Percentiles rank a stretch among this genome's conserved stretches.
phyloP scores from a whole-genome alignment of 192 early-diverging fungal species.

The Gryganskiella cystojenkinii region DNA sequence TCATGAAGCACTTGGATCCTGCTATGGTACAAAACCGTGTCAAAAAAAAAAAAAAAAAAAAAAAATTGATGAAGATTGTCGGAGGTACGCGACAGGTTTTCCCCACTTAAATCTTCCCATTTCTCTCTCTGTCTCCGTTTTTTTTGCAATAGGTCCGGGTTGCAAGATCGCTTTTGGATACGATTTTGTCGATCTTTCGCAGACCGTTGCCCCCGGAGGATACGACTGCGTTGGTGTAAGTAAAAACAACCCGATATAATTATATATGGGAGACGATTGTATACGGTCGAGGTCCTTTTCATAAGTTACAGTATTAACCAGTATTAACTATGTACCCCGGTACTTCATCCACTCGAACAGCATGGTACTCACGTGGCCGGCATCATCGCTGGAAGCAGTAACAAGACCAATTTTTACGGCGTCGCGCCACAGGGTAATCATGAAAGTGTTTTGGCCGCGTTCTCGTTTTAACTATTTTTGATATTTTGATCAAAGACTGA shows the following conservation, averaged over 20 bases:
- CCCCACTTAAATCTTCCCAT: no score
- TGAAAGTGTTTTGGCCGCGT: background rate
- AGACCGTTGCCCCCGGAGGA: conserved; percentile 5
- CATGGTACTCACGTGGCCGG: conserved; percentile 76
- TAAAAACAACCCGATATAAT: no score
- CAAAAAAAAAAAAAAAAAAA: no score
- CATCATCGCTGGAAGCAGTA: conserved; percentile 75
- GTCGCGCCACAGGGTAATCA: conserved; percentile 81
- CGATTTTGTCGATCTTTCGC: conserved; percentile 63
- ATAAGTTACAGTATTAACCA: no score
- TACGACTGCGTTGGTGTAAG: conserved; percentile 44
- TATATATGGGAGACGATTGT: no score
- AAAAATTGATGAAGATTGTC: no score
- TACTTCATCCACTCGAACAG: background rate
- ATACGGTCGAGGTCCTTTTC: no score
- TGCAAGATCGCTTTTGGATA: conserved; percentile 69
- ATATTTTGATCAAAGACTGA: background rate
- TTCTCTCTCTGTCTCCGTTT: no score
- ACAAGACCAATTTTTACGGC: conserved; percentile 64
- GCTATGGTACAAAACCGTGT: no score
- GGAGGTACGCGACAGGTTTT: no score
- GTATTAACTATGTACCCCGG: background rate
- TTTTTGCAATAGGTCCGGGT: conserved; percentile 32
- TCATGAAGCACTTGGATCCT: conserved; percentile 73
- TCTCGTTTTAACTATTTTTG: no score